A percentile compares a stretch with the other conserved stretches of the same genome.
These are phyloP conservation scores for Salix suchowensis DNA, from an alignment of 345 rosid genomes.

Conservation along the genomic window DNA sequence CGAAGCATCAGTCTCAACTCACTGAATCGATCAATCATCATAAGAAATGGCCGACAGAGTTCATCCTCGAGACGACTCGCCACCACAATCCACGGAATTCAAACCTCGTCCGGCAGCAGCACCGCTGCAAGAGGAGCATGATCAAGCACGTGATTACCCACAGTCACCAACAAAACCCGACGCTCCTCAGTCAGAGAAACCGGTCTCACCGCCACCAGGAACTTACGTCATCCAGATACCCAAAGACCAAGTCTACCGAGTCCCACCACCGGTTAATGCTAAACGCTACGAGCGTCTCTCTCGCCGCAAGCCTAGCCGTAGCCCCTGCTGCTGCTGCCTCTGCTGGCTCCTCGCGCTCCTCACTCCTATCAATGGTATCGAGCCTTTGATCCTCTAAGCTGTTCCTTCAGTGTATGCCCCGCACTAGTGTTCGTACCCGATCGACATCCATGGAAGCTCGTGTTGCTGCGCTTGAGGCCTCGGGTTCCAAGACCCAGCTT, in stretches of 20 bases:
- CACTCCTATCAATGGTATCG: too few species aligned
- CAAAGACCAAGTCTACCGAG: constrained; percentile 80
- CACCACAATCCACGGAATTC: constrained; percentile 2
- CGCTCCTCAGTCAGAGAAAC: constrained; percentile 21
- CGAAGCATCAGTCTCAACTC: neutral
- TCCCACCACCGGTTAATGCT: constrained; percentile 83
- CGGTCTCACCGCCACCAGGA: constrained; percentile 43
- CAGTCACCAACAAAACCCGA: constrained; percentile 2
- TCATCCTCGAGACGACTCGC: constrained; percentile 24
- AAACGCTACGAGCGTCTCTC: constrained; percentile 55
- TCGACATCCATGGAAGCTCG: too few species aligned
- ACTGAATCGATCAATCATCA: neutral
- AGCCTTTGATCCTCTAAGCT: too few species aligned
- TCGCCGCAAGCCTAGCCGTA: constrained; percentile 26
- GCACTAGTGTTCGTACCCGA: too few species aligned
- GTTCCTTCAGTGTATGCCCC: too few species aligned
- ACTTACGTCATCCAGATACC: constrained; percentile 86
- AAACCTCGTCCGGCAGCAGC: neutral
- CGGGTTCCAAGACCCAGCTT: too few species aligned
- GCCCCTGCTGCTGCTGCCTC: constrained; percentile 43
- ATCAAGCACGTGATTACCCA: neutral
- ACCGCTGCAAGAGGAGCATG: neutral
- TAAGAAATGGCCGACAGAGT: constrained; percentile 36
- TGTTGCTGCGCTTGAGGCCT: too few species aligned
- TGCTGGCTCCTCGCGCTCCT: constrained; percentile 34